These are phyloP conservation scores for Rosa hybrid DNA, from an alignment of 331 rosid genomes.

Conservation along the genomic window DNA sequence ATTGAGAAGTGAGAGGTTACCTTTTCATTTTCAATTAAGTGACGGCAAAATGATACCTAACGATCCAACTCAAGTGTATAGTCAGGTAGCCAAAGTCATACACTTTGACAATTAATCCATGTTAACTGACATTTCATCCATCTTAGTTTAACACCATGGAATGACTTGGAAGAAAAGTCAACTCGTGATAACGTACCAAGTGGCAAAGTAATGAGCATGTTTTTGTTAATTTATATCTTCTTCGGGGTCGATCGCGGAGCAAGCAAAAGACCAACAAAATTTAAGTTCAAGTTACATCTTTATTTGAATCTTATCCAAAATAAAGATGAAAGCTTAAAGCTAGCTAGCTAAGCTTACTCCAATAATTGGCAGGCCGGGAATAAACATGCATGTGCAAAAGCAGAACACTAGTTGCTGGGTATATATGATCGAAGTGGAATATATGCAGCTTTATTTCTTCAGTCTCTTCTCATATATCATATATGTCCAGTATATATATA, in stretches of 20 bases:
- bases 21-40: too few relatives aligned
- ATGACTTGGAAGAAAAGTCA: slow-evolving; percentile 1
- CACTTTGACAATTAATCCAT: not conserved
- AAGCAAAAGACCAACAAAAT: not conserved
- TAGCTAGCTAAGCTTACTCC: not conserved
- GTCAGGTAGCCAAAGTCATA: too few relatives aligned
- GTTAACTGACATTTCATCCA: not conserved
- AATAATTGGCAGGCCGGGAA: not conserved
- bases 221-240: not conserved
- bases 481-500: too few relatives aligned
- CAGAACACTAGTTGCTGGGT: not conserved
- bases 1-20: too few relatives aligned
- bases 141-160: not conserved
- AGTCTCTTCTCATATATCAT: too few relatives aligned
- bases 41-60: not conserved
- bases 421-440: too few relatives aligned
- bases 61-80: not conserved
- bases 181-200: not conserved
- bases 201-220: not conserved
- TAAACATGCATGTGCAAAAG: not conserved
- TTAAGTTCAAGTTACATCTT: not conserved
- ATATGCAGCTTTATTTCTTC: too few relatives aligned
- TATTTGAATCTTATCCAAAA: not conserved
- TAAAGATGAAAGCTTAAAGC: not conserved
- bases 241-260: not conserved